Conservation (phyloP, 768 basidiomycete genomes). For the Lactarius deliciosus region DNA sequence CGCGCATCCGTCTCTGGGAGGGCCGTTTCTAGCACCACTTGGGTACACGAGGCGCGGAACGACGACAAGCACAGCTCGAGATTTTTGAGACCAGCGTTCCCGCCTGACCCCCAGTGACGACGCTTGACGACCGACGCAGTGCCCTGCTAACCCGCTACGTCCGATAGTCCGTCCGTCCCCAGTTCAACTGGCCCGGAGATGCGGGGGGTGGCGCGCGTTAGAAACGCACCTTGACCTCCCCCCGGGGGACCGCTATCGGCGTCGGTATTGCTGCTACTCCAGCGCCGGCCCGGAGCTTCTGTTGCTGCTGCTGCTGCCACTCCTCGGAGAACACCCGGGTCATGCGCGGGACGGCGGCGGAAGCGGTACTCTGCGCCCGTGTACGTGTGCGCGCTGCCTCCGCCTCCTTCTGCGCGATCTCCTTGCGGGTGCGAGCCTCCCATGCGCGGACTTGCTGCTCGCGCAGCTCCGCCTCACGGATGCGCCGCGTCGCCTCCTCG, state of each 20-base stretch:
- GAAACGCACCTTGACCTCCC: conserved; percentile 22
- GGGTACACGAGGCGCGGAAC: conserved; percentile 7
- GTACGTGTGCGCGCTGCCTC: neutral
- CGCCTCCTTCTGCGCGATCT: conserved; percentile 16
- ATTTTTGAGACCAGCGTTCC: conserved; percentile 17
- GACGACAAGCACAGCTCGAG: conserved; percentile 24
- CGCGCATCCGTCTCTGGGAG: neutral
- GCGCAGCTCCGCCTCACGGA: conserved; percentile 14
- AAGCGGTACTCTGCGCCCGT: neutral
- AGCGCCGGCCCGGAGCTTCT: neutral
- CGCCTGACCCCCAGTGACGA: conserved; percentile 3
- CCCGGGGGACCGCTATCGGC: neutral
- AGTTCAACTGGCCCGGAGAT: neutral
- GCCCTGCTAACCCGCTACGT: conserved; percentile 14
- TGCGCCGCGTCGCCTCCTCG: conserved; percentile 23
- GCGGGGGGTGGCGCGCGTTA: conserved; percentile 1
- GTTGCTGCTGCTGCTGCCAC: conserved; percentile 16
- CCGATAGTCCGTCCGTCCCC: neutral
- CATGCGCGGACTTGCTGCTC: conserved; percentile 15
- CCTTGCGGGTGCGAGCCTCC: conserved; percentile 17
- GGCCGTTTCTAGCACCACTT: conserved; percentile 8
- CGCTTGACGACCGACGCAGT: conserved; percentile 10
- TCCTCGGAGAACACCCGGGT: conserved; percentile 8
- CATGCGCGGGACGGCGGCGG: conserved; percentile 12
- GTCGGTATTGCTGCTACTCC: neutral